These are phyloP conservation scores for Fagus crenata DNA, from an alignment of 306 rosid genomes.

Conservation along the genomic window DNA sequence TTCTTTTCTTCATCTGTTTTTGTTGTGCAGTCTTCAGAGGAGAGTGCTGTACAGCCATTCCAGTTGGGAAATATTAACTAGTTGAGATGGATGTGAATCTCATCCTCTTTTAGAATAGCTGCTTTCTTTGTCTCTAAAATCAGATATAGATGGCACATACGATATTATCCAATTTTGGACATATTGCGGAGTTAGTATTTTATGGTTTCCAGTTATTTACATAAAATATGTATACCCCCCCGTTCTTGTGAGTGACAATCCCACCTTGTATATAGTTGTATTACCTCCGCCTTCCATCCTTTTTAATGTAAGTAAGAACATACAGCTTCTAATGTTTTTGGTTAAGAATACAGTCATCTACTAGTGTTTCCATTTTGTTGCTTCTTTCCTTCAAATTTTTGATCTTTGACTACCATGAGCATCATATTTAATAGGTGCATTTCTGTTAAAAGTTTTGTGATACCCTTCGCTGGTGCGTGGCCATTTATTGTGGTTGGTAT, in stretches of 20 bases:
- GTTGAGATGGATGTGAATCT: slow-evolving; percentile 36
- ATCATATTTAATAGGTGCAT: not conserved
- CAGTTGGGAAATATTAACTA: slow-evolving; percentile 40
- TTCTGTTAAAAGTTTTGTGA: not conserved
- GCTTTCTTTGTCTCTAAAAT: slow-evolving; percentile 20
- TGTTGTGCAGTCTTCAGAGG: slow-evolving; percentile 23
- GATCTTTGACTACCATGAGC: not conserved
- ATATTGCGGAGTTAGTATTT: slow-evolving; percentile 42
- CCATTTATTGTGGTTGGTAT: not conserved
- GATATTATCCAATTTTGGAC: slow-evolving; percentile 53
- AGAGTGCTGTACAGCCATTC: slow-evolving; percentile 42
- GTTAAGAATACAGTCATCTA: slow-evolving; percentile 32
- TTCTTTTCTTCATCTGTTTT: slow-evolving; percentile 1
- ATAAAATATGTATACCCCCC: slow-evolving; percentile 25
- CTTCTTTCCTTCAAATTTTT: not conserved
- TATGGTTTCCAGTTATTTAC: slow-evolving; percentile 28
- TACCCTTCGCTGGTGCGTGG: too few relatives aligned
- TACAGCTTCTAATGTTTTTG: slow-evolving; percentile 28
- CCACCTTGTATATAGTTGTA: slow-evolving; percentile 47
- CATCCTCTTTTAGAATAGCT: slow-evolving; percentile 27
- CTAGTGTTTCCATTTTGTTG: slow-evolving; percentile 18
- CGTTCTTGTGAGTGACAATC: slow-evolving; percentile 38
- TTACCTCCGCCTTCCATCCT: slow-evolving; percentile 21
- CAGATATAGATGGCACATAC: slow-evolving; percentile 42
- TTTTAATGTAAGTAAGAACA: slow-evolving; percentile 47